Evolutionary conservation across 805 yeast species (phyloP).

Genomic region (Candida khao-thaluensis): DNA sequence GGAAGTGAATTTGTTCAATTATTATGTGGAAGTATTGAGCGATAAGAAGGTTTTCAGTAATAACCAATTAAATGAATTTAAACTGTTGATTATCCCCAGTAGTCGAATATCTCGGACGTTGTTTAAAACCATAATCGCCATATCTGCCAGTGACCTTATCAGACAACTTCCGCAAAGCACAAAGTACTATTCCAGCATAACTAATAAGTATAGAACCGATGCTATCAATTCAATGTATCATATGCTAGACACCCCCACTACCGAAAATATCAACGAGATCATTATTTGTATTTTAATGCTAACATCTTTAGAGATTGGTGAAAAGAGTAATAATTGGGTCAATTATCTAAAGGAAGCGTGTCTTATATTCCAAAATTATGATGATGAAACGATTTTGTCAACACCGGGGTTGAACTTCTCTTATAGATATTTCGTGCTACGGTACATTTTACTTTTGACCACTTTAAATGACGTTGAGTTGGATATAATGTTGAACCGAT

Average conservation of each 20-base stretch:
- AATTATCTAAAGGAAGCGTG: conserved; percentile 28
- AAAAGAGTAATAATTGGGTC: conserved; percentile 28
- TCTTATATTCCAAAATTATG: conserved; percentile 22
- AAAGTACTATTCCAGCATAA: conserved; percentile 11
- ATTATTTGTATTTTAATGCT: conserved; percentile 25
- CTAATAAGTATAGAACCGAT: conserved; percentile 23
- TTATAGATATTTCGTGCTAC: conserved; percentile 27
- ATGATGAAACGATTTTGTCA: conserved; percentile 17
- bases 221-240: conserved; percentile 26
- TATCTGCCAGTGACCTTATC: conserved; percentile 23
- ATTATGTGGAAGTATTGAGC: conserved; percentile 22
- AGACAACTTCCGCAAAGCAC: conserved; percentile 11
- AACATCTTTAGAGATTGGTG: conserved; percentile 30
- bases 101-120: conserved; percentile 23
- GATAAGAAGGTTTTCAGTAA: conserved; percentile 21
- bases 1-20: conserved; percentile 17
- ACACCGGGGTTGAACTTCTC: conserved; percentile 25
- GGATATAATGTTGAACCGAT: conserved; percentile 13
- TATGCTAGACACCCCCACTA: conserved; percentile 22
- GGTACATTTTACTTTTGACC: conserved; percentile 26
- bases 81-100: conserved; percentile 23
- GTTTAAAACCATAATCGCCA: conserved; percentile 18
- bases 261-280: conserved; percentile 23
- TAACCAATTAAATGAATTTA: conserved; percentile 23
- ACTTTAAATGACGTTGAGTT: conserved; percentile 21